Evolutionary conservation across 177 flowering plant genomes (phyloP).

Genomic region (Vitis hybrid): DNA sequence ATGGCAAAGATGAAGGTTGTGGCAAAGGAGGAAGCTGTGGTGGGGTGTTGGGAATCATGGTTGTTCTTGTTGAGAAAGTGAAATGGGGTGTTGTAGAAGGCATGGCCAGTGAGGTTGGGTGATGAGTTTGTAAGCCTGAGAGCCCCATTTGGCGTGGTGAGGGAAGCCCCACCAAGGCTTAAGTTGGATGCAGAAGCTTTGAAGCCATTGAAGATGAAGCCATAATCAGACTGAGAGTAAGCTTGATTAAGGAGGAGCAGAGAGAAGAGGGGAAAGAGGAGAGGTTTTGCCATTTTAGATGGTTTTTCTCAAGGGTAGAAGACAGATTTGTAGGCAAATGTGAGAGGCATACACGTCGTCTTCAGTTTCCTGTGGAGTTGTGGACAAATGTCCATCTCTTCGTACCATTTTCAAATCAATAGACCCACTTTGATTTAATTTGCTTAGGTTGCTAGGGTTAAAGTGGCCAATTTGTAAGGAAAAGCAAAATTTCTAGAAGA

Average conservation of each 20-base stretch:
- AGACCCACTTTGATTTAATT: too few species aligned
- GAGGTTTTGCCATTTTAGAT: too few species aligned
- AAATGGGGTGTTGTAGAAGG: constrained; percentile 35
- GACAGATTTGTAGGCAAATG: too few species aligned
- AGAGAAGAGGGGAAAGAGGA: not conserved
- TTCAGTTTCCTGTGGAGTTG: too few species aligned
- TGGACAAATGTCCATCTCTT: too few species aligned
- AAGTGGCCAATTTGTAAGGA: too few species aligned
- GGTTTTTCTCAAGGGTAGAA: too few species aligned
- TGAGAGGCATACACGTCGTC: too few species aligned
- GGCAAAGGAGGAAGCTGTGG: constrained; percentile 27
- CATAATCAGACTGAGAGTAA: not conserved
- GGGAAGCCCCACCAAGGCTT: constrained; percentile 14
- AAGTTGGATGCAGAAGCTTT: constrained; percentile 8
- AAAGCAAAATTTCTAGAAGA: too few species aligned
- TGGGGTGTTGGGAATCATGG: too few species aligned
- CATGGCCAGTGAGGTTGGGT: constrained; percentile 32
- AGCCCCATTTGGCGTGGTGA: constrained; percentile 22
- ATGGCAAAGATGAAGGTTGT: constrained; percentile 33
- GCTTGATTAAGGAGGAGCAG: constrained; percentile 3
- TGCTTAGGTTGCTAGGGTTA: too few species aligned
- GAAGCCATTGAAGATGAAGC: constrained; percentile 41
- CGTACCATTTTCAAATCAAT: too few species aligned
- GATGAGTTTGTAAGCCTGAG: constrained; percentile 38
- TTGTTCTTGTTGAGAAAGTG: not conserved